These are phyloP conservation scores for Cucumis variabilis DNA, from an alignment of 331 rosid species.

Conservation along the genomic window DNA sequence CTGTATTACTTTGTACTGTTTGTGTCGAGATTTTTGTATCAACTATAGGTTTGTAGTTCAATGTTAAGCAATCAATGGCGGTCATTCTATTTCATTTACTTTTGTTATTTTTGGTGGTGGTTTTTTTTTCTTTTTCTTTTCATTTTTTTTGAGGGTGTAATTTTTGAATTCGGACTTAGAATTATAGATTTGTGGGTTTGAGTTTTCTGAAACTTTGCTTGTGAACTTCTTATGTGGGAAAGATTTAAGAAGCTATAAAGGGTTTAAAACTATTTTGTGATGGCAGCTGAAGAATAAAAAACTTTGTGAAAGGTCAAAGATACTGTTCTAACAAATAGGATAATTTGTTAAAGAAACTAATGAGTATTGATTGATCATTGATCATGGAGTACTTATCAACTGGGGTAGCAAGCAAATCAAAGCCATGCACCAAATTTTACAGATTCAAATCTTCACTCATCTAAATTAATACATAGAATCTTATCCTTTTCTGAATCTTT, in stretches of 20 bases:
- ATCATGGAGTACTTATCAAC: constrained; percentile 78
- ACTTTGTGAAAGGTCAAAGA: too few species aligned
- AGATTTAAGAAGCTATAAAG: not conserved
- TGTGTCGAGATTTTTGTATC: not conserved
- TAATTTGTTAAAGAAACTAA: not conserved
- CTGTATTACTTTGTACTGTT: not conserved
- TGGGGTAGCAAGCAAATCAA: constrained; percentile 99
- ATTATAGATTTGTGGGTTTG: not conserved
- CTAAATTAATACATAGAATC: constrained; percentile 56
- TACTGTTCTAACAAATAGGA: not conserved
- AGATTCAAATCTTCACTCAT: constrained; percentile 93
- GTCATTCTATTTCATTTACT: not conserved
- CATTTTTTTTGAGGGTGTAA: too few species aligned
- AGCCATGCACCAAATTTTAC: constrained; percentile 99
- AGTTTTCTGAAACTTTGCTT: not conserved
- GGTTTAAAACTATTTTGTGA: not conserved
- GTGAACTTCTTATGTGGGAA: not conserved
- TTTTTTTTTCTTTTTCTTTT: not conserved
- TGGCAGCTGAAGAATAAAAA: not conserved
- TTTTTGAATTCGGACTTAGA: not conserved
- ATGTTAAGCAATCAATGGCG: not conserved
- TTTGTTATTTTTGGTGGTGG: not conserved
- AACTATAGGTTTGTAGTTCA: not conserved
- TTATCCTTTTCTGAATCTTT: constrained; percentile 31
- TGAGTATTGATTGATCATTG: not conserved